Evolutionary conservation across 768 basidiomycete genomes (phyloP), one percentile per base, ranked within the genome.

Genomic region (Leucogyrophana mollusca): DNA sequence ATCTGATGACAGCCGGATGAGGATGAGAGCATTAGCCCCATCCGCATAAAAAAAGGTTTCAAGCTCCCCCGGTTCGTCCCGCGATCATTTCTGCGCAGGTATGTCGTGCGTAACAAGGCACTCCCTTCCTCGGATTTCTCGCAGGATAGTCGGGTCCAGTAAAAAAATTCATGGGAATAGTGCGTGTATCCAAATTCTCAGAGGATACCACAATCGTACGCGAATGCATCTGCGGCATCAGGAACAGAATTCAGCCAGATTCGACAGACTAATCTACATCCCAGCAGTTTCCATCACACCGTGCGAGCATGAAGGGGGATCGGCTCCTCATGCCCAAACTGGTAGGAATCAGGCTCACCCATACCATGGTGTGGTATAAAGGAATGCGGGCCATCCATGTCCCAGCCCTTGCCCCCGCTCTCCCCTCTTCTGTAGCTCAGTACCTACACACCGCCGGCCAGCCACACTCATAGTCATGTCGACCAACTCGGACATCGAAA

Each of bases 401-500:
- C 34, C 3, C 16, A 49, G 37, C 23, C 34, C 30, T 34, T 17
- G 23, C 38, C 24, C 45, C 16, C 23, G 34, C 20, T 46, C 30
- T 21, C 38, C 25, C 32, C 35, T 21, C 23, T 25, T 40, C 24
- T 10, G 38, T 50, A 42, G 34, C 24, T 47, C 41, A 27, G 22
- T 45, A 33, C 45, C 40, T 25, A 27, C 13, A 40, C 27, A 6
- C 33, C 27, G 9, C 33, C n/a, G 34, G 23, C 24, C 33, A 33
- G 27, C 27, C 27, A 30, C 27, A 30, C 27, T 30, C 34, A 45
- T 16, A 40, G 30, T 22, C 40, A 60, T 60, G 59, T 60, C 60
- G 4, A 42, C 42, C 33, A 45, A 53, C 40, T 59, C 59, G 4
- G 30, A 46, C 40, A 45, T 21, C 20, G 57, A 61, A 35, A 59